These are phyloP conservation scores for Astragalus membranaceus DNA, from an alignment of 306 rosid species.

Conservation along the genomic window DNA sequence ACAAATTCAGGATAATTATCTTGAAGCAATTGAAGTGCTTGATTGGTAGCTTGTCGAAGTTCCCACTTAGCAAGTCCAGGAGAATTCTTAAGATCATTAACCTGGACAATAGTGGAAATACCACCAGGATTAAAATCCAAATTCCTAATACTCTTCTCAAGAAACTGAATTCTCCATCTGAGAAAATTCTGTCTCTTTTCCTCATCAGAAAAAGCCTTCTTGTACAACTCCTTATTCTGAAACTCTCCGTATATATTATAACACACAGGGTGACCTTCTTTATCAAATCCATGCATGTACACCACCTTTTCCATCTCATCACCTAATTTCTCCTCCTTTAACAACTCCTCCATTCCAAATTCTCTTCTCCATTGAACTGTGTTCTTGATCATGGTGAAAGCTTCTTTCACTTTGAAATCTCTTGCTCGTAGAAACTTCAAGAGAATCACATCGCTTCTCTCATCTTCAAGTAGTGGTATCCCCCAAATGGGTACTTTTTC, in stretches of 20 bases:
- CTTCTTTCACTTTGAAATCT: conserved; percentile 79
- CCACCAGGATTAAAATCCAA: conserved; percentile 63
- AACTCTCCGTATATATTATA: conserved; percentile 64
- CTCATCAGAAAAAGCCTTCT: conserved; percentile 56
- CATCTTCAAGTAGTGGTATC: conserved; percentile 64
- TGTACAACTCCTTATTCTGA: conserved; percentile 53
- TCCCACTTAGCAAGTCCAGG: conserved; percentile 75
- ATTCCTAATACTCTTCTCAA: conserved; percentile 64
- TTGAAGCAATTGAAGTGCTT: conserved; percentile 63
- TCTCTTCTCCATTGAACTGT: conserved; percentile 73
- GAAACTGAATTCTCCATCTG: conserved; percentile 60
- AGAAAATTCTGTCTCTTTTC: conserved; percentile 54
- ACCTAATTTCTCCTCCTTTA: conserved; percentile 39
- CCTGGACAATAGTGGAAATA: conserved; percentile 57
- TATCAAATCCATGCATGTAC: conserved; percentile 59
- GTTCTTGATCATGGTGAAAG: conserved; percentile 75
- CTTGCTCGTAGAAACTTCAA: conserved; percentile 81
- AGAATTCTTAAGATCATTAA: conserved; percentile 65
- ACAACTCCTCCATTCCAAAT: conserved; percentile 53
- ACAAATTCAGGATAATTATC: conserved; percentile 81
- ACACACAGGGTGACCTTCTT: conserved; percentile 77
- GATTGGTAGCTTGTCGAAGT: conserved; percentile 67
- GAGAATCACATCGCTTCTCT: conserved; percentile 68
- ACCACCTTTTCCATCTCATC: conserved; percentile 50
- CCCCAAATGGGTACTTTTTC: conserved; percentile 66